Evolutionary conservation across 805 yeast genomes (phyloP), one percentile per base, ranked within the genome.

Genomic region (Hemisphaericaspora nanyangensis): DNA sequence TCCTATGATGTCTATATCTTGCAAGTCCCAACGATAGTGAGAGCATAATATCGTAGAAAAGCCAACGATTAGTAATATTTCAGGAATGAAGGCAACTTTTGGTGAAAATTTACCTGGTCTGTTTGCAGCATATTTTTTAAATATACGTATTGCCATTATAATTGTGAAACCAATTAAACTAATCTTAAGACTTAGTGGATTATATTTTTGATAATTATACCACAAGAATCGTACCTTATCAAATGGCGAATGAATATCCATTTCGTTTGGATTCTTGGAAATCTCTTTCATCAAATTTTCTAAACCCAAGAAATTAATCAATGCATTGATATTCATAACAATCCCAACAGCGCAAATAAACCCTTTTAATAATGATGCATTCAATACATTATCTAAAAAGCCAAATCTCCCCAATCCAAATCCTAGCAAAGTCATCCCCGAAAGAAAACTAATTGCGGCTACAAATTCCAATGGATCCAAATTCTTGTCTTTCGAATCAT

Each of bases 331-430:
- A 8, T 65, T 44, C 74, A 69, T 69, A 15, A 69, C 73, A 8
- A 63, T 51, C 6, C 74, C 74, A 10, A 69, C 71, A 3, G 72
- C 73, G 41, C 65, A 55, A 10, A 69, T 66, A 43, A 69, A 69
- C 1, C 74, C 74, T 41, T 68, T 68, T 19, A 69, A 49, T 27
- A 69, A 54, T 1, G 68, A 61, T 5, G 64, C 69, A 43, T 63
- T 57, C 29, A 68, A 54, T 4, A 68, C 68, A 42, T 66, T 68
- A 45, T 68, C 74, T 34, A 68, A 65, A 55, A 82, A 90, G 0
- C 98, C 98, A 49, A 86, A 79, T 28, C 96, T 70, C n/a, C 85
- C 70, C 12, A 90, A 56, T 0, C 96, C 96, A 45, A 84, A 79
- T 2, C 80, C 77, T 5, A 90, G 61, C 12, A 88, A 65, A 13